phyloP scores from a whole-genome alignment of 139 green algal genomes.

The Choricystis sp. region DNA sequence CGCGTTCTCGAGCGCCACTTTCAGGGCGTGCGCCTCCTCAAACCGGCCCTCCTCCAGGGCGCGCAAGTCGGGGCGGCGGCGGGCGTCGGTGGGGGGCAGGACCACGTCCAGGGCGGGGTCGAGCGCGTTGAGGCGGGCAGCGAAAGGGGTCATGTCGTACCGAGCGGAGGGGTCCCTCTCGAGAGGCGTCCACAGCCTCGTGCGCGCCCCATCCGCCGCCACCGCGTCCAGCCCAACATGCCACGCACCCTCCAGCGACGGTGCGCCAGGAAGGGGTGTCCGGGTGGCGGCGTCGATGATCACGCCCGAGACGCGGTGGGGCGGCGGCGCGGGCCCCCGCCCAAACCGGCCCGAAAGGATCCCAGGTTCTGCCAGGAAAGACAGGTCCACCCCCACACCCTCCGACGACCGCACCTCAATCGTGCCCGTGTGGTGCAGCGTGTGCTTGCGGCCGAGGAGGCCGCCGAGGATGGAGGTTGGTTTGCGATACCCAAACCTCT shows the following conservation, averaged over 20 bases:
- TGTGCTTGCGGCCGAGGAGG: neutral
- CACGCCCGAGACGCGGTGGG: neutral
- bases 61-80: constrained; percentile 1
- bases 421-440: neutral
- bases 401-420: neutral
- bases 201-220: neutral
- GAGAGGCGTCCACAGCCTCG: neutral
- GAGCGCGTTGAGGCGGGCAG: neutral
- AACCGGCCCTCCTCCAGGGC: neutral
- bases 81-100: constrained; percentile 1
- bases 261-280: too few relatives aligned
- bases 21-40: neutral
- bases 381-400: neutral
- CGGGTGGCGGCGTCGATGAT: neutral
- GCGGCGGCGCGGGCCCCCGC: neutral
- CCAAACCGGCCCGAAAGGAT: neutral
- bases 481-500: neutral
- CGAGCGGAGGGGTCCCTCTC: neutral
- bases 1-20: neutral
- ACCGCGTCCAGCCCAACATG: neutral
- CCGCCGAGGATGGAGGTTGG: neutral
- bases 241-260: neutral
- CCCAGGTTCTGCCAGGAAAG: neutral
- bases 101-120: neutral
- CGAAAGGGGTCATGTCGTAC: neutral